Base-by-base conservation (phyloP, 345 rosid genomes). In the Sonneratia alba region DNA sequence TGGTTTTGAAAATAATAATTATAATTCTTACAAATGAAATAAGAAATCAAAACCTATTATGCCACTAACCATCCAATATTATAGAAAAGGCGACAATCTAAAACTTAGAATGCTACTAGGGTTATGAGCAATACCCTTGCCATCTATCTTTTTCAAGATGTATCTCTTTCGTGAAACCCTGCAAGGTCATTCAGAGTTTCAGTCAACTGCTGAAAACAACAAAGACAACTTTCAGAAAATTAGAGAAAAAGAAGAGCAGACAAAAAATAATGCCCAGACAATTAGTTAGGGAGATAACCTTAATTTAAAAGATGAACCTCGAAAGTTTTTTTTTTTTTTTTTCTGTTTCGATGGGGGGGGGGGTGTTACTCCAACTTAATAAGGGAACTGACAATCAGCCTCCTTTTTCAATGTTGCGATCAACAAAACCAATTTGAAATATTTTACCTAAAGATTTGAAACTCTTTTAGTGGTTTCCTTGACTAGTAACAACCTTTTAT, bases 121-220 rank as follows among this genome's bases (percentile, higher is more conserved):
- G 70, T 27, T 34, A 67, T 38, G 51, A 47, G 79, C 69, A 85
- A 76, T 87, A 96, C 99, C 99, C 98, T 34, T 89, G 97, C 99
- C 99, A 96, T 69, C 90, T 83, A 71, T 92, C 98, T 79, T 88
- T 96, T 80, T 91, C 99, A 88, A 96, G 86, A 88, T 89, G 83
- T 80, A 96, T 96, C 84, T 96, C 97, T 88, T 92, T 92, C 7
- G 99, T 96, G 77, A 96, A 96, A 78, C 98, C 97, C 99, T 96
- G 75, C 83, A 83, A 34, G 66, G 55, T 49, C 57, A 70, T 69
- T 38, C 55, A 73, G 51, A 38, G 45, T 38, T 75, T 36, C 65
- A 19, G 66, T 62, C 7, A 62, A 13, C 37, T 24, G 32, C 18
- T 4, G 1, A 27, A 27, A 61, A 27, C 38, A 34, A 62, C 16